phyloP scores from a whole-genome alignment of 176 grass and related monocot genomes.

The Olyra latifolia region DNA sequence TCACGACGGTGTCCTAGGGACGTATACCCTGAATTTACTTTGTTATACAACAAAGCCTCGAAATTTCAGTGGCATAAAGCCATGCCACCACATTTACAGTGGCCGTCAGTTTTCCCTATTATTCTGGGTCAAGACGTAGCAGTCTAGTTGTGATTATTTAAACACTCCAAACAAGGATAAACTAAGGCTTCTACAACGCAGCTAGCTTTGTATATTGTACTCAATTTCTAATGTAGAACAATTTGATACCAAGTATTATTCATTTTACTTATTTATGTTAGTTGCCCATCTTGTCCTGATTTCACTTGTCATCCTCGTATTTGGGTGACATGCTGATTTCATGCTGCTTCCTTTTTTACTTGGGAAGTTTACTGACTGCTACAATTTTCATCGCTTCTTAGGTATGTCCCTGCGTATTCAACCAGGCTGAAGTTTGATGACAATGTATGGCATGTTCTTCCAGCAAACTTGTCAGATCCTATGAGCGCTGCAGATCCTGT shows the following conservation, averaged over 20 bases:
- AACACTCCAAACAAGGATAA: neutral
- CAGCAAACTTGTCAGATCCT: slow-evolving; percentile 59
- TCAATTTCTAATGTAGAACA: neutral
- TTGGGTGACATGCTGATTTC: neutral
- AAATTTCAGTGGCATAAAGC: too few species aligned
- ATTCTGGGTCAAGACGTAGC: neutral
- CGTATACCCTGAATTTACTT: too few species aligned
- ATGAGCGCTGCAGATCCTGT: slow-evolving; percentile 67
- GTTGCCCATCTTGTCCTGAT: slow-evolving; percentile 1
- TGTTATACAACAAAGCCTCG: too few species aligned
- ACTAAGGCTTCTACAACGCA: neutral
- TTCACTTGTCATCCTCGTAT: neutral
- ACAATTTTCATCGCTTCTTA: slow-evolving; percentile 30
- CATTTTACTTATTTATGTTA: neutral
- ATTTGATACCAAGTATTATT: neutral
- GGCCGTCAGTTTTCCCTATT: too few species aligned
- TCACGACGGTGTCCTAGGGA: too few species aligned
- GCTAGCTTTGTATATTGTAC: neutral
- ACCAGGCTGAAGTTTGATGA: slow-evolving; percentile 74
- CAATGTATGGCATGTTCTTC: slow-evolving; percentile 66
- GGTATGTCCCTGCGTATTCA: slow-evolving; percentile 92
- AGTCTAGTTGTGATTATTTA: neutral
- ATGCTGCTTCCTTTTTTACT: neutral
- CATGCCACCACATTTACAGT: too few species aligned
- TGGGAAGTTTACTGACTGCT: slow-evolving; percentile 26